Base-by-base conservation (phyloP, 108 stramenopile species). In the Cylindrotheca fusiformis region DNA sequence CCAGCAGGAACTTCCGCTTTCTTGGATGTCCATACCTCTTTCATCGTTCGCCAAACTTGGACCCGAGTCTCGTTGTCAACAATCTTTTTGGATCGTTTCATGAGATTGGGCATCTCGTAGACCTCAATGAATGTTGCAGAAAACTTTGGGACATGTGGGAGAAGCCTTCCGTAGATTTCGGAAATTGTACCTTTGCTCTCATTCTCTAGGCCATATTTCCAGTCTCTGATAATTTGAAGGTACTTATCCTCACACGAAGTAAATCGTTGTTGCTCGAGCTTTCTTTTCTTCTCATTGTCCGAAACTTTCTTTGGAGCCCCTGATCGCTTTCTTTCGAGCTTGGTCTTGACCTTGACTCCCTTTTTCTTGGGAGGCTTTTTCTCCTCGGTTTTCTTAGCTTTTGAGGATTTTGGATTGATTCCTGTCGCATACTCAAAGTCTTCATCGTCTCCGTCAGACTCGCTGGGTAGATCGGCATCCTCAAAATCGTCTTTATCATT, bases 81-180 rank as follows among this genome's bases (percentile, higher is more conserved):
- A 56, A 76, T 47, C 4, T 28, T 32, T 46, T 74, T 79, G 18
- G 69, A 64, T 3, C 41, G 57, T 48, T 79, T 79, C 65, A 79
- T 53, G 1, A 74, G 55, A 27, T 52, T 20, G 18, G 50, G 10
- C 31, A 74, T 61, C 10, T 54, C 62, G 30, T 71, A 71, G 19
- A 20, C 67, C 24, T 36, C 36, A 22, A 75, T 63, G 32, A 75
- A 67, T 12, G 74, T 30, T 3, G 53, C 67, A 30, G 60, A 51
- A 29, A 75, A 61, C 0, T 51, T 29, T 30, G 60, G 28, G 24
- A 68, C 67, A 21, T 6, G 5, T 17, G 24, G 18, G 2, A 63
- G 41, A 18, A 75, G 60, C 24, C 55, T 53, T 12, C 44, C 33
- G 26, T 58, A 60, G 6, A 75, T 55, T 47, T 52, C 24, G 5